phyloP scores from a whole-genome alignment of 2,329 filamentous ascomycete species.

The Plenodomus lindquistii region DNA sequence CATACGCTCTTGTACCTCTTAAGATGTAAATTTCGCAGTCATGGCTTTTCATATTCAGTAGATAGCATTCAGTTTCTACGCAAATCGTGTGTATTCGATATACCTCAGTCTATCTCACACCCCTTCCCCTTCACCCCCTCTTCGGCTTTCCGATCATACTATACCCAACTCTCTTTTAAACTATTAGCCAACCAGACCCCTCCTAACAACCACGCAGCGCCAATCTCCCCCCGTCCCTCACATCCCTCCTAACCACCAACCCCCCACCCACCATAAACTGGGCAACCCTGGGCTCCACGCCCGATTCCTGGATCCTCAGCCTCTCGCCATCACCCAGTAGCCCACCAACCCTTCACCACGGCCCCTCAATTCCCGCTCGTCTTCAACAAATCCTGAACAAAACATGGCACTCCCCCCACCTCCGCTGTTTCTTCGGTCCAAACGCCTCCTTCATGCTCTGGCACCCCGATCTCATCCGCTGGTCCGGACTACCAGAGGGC shows the following conservation, averaged over 20 bases:
- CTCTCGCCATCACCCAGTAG: no score
- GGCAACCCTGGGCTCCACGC: constrained; percentile 32
- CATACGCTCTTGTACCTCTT: no score
- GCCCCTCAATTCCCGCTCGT: constrained; percentile 22
- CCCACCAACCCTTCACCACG: constrained; percentile 42
- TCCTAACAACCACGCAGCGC: constrained; percentile 22
- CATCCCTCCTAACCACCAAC: constrained; percentile 27
- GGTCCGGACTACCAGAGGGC: constrained; percentile 28
- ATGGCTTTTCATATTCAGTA: no score
- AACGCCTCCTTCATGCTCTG: constrained; percentile 39
- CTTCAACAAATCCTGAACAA: constrained; percentile 26
- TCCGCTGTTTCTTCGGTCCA: constrained; percentile 38
- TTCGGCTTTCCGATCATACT: not conserved
- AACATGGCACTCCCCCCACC: constrained; percentile 33
- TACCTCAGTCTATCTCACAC: no score
- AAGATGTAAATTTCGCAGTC: no score
- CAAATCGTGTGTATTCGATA: no score
- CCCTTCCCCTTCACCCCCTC: no score
- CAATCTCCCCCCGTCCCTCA: constrained; percentile 33
- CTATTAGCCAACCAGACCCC: no score
- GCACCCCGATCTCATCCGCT: constrained; percentile 39
- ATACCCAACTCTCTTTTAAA: no score
- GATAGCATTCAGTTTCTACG: no score
- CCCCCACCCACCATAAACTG: constrained; percentile 35
- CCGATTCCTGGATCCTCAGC: constrained; percentile 41